Percentiles rank a stretch among this genome's conserved stretches.
Evolutionary conservation across 352 stramenopile genomes (phyloP).

Genomic region (Phytophthora brassicae): DNA sequence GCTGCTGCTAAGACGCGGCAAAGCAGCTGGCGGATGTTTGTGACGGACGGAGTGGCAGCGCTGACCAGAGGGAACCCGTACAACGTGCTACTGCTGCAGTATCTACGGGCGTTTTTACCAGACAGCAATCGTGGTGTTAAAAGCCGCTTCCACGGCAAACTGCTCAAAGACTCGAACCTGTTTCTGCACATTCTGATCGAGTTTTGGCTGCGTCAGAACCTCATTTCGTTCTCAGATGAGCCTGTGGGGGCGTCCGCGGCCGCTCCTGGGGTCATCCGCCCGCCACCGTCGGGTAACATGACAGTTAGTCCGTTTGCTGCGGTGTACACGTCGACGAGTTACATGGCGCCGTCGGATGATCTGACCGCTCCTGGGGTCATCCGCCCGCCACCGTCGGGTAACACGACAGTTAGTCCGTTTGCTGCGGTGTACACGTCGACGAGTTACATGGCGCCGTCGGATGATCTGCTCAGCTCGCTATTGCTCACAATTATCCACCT

Average conservation of each 20-base stretch:
- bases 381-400: constrained; percentile 12
- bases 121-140: constrained; percentile 59
- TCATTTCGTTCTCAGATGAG: constrained; percentile 83
- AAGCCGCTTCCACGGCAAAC: constrained; percentile 78
- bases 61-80: constrained; percentile 80
- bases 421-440: constrained; percentile 78
- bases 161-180: constrained; percentile 76
- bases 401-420: constrained; percentile 63
- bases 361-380: constrained; percentile 41
- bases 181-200: constrained; percentile 88
- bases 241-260: constrained; percentile 27
- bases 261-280: constrained; percentile 17
- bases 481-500: constrained; percentile 83
- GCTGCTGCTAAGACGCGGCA: constrained; percentile 56
- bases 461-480: constrained; percentile 81
- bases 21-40: constrained; percentile 73
- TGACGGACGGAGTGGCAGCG: constrained; percentile 59
- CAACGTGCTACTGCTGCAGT: constrained; percentile 83
- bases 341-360: constrained; percentile 85
- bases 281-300: constrained; percentile 27
- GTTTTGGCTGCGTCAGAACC: constrained; percentile 88
- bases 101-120: constrained; percentile 77
- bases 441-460: constrained; percentile 82
- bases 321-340: constrained; percentile 80
- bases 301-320: constrained; percentile 67